A percentile compares a stretch with the other conserved stretches of the same genome.
phyloP scores from a whole-genome alignment of 768 basidiomycete species.

The Xanthoconium purpureum region DNA sequence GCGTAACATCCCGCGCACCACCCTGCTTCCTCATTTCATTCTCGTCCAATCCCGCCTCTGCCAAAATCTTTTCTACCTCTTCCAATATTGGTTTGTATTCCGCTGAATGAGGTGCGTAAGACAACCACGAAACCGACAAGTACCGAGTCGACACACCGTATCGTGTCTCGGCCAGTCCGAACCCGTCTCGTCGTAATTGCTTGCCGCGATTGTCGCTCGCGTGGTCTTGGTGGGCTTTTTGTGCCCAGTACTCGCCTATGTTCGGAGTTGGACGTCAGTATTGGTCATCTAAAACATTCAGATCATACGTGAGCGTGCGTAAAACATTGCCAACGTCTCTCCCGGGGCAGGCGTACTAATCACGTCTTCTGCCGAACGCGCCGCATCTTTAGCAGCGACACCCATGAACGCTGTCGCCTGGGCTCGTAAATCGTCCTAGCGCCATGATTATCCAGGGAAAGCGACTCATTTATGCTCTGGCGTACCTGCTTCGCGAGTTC shows the following conservation, averaged over 20 bases:
- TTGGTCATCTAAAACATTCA: not conserved
- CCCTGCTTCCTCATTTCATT: conserved; percentile 64
- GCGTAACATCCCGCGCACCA: conserved; percentile 40
- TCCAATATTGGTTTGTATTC: conserved; percentile 78
- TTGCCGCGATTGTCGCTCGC: conserved; percentile 71
- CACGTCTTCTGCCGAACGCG: conserved; percentile 63
- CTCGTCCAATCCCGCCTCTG: conserved; percentile 81
- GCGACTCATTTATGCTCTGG: rapidly evolving
- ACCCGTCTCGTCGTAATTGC: conserved; percentile 72
- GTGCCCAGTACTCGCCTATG: conserved; percentile 78
- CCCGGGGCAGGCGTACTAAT: conserved; percentile 80
- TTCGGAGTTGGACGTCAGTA: not conserved
- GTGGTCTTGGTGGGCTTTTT: conserved; percentile 54
- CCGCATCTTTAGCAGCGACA: conserved; percentile 51
- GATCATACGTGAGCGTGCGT: conserved; percentile 69
- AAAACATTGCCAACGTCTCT: conserved; percentile 81
- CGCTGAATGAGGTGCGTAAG: conserved; percentile 35
- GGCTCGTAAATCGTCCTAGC: conserved; percentile 38
- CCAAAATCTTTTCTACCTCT: conserved; percentile 80
- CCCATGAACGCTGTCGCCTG: conserved; percentile 59
- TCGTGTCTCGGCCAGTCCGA: conserved; percentile 66
- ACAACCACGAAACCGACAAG: not conserved
- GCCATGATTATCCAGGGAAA: too few species aligned
- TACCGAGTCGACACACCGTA: conserved; percentile 47
- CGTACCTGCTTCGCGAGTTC: conserved; percentile 18